phyloP scores from a whole-genome alignment of 2,329 filamentous ascomycete species.

The Nannizzia gypsea region DNA sequence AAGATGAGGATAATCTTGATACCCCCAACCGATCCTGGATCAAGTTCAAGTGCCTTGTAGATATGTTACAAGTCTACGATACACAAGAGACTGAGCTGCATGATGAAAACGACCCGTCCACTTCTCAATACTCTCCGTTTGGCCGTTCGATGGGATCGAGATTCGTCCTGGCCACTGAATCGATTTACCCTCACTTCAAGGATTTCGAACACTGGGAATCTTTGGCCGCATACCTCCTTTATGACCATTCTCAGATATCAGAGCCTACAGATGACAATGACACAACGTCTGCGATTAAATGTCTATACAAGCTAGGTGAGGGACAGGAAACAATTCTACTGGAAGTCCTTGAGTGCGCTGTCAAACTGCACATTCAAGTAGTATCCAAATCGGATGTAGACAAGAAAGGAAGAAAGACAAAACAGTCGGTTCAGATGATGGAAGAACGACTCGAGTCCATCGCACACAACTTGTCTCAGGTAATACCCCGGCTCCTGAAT shows the following conservation, averaged over 20 bases:
- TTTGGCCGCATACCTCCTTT: slow-evolving; percentile 78
- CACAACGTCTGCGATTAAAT: slow-evolving; percentile 53
- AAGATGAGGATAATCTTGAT: slow-evolving; percentile 59
- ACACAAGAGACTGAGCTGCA: slow-evolving; percentile 40
- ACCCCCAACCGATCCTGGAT: slow-evolving; percentile 75
- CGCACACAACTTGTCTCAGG: slow-evolving; percentile 61
- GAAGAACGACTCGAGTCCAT: slow-evolving; percentile 59
- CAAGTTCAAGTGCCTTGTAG: slow-evolving; percentile 78
- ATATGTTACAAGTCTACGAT: slow-evolving; percentile 73
- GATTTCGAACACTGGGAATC: slow-evolving; percentile 81
- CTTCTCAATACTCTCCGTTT: slow-evolving; percentile 37
- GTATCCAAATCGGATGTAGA: slow-evolving; percentile 50
- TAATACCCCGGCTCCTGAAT: slow-evolving; percentile 76
- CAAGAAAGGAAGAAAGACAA: slow-evolving; percentile 45
- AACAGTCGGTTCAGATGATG: slow-evolving; percentile 49
- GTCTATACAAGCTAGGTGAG: slow-evolving; percentile 58
- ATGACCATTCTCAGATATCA: slow-evolving; percentile 65
- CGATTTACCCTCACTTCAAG: slow-evolving; percentile 67
- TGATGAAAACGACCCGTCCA: slow-evolving; percentile 16
- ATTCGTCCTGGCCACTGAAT: slow-evolving; percentile 74
- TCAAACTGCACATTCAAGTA: slow-evolving; percentile 60
- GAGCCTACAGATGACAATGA: slow-evolving; percentile 44
- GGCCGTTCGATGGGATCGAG: slow-evolving; percentile 61
- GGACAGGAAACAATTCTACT: slow-evolving; percentile 75
- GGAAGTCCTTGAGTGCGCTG: slow-evolving; percentile 72